These are phyloP conservation scores for Mycena kentingensis DNA, from an alignment of 768 basidiomycete genomes.

Conservation along the genomic window DNA sequence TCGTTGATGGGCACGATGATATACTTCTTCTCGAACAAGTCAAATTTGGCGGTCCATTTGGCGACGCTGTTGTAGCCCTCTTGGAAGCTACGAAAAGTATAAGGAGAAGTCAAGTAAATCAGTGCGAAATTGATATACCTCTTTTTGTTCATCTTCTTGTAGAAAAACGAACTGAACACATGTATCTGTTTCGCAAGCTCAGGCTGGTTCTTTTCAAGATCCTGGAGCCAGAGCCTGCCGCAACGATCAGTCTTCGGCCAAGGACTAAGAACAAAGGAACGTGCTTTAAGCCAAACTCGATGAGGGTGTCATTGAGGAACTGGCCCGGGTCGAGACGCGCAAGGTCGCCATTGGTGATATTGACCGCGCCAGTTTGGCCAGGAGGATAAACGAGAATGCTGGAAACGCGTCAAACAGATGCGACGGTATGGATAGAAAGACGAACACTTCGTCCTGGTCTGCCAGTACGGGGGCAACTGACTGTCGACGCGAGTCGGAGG, in stretches of 20 bases:
- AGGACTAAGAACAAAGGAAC: not conserved
- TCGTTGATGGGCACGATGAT: constrained; percentile 97
- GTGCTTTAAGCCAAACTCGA: constrained; percentile 94
- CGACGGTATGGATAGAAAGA: not conserved
- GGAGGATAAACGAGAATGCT: constrained; percentile 82
- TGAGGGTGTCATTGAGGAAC: constrained; percentile 93
- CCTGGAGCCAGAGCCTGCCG: constrained; percentile 67
- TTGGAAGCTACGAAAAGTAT: constrained; percentile 38
- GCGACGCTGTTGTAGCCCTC: constrained; percentile 82
- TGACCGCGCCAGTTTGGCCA: constrained; percentile 70
- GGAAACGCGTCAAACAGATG: constrained; percentile 8
- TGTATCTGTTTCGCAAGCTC: constrained; percentile 73
- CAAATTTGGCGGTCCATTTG: constrained; percentile 91
- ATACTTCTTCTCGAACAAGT: constrained; percentile 90
- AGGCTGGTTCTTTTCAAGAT: constrained; percentile 55
- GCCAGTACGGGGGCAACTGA: constrained; percentile 31
- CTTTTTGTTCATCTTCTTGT: constrained; percentile 85
- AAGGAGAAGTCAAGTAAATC: not conserved
- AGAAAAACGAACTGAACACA: constrained; percentile 97
- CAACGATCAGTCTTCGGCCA: constrained; percentile 5
- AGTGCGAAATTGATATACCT: constrained; percentile 42
- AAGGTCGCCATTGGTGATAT: constrained; percentile 78
- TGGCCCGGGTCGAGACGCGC: constrained; percentile 74
- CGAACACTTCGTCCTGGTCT: constrained; percentile 62
- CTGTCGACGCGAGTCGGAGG: constrained; percentile 27